Conservation (phyloP, 441 rosid genomes). For the Euphorbia schlechtendalii region DNA sequence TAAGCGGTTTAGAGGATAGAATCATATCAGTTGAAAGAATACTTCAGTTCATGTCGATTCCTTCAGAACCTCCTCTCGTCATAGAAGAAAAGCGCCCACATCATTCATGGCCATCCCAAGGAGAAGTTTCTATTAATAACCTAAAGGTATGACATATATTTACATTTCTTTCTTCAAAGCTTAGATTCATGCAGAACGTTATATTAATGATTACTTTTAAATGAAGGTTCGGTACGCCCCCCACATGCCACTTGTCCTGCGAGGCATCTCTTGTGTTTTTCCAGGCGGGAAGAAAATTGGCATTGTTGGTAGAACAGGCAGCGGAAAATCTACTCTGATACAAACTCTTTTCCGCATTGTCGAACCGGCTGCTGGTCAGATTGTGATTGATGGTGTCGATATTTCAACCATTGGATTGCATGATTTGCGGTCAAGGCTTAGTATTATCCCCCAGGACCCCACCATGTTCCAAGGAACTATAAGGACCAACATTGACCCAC, state of each 20-base stretch:
- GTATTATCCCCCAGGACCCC: slow-evolving; percentile 93
- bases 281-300: slow-evolving; percentile 83
- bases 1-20: slow-evolving; percentile 62
- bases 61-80: slow-evolving; percentile 80
- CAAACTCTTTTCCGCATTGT: slow-evolving; percentile 83
- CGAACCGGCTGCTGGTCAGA: slow-evolving; percentile 65
- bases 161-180: neutral
- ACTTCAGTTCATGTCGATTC: slow-evolving; percentile 61
- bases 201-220: neutral
- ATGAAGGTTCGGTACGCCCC: slow-evolving; percentile 76
- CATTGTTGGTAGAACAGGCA: slow-evolving; percentile 82
- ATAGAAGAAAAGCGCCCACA: slow-evolving; percentile 52
- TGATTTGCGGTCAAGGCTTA: slow-evolving; percentile 71
- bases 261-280: slow-evolving; percentile 72
- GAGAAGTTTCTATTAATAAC: slow-evolving; percentile 50
- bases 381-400: slow-evolving; percentile 63
- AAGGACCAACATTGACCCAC: slow-evolving; percentile 84
- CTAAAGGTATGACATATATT: slow-evolving; percentile 51
- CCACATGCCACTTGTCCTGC: slow-evolving; percentile 78
- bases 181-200: neutral
- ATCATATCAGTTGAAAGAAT: slow-evolving; percentile 92
- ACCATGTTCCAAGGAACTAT: slow-evolving; percentile 94
- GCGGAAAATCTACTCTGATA: slow-evolving; percentile 89
- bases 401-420: slow-evolving; percentile 71
- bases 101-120: slow-evolving; percentile 62